Evolutionary conservation across 78 protist species (phyloP).

Genomic region (Protostelium mycophagum): DNA sequence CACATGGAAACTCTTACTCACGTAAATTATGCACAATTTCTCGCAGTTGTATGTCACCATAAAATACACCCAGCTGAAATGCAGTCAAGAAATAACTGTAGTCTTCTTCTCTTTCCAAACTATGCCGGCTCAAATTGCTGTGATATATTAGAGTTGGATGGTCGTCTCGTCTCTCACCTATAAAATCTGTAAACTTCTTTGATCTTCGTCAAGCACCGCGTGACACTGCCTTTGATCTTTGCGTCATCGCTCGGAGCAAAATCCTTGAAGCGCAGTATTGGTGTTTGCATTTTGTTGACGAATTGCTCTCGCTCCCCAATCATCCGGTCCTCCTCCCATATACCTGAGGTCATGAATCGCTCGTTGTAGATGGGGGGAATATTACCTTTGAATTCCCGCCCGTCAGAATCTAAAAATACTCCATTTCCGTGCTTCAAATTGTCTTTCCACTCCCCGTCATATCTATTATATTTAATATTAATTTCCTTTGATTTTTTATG

Average conservation of each 20-base stretch:
- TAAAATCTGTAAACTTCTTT: not conserved
- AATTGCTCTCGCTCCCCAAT: not conserved
- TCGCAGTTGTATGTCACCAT: not conserved
- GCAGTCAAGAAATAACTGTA: not conserved
- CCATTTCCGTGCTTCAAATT: not conserved
- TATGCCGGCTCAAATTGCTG: not conserved
- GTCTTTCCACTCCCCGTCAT: not conserved
- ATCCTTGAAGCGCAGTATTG: not conserved
- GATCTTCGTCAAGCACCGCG: not conserved
- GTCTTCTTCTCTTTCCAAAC: not conserved
- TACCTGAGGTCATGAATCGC: not conserved
- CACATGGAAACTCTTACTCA: not conserved
- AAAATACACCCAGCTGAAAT: not conserved
- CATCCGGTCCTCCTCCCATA: not conserved
- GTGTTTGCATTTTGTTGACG: not conserved
- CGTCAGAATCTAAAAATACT: not conserved
- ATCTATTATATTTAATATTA: not conserved
- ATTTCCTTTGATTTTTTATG: no score
- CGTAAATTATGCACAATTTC: not conserved
- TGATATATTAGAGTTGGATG: no score
- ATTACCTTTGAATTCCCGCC: not conserved
- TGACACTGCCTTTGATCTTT: not conserved
- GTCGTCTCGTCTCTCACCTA: not conserved
- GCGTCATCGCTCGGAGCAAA: not conserved
- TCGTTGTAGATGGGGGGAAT: no score